These are phyloP conservation scores for Coniochaeta prunicola DNA, from an alignment of 2,329 filamentous ascomycete species.

Conservation along the genomic window DNA sequence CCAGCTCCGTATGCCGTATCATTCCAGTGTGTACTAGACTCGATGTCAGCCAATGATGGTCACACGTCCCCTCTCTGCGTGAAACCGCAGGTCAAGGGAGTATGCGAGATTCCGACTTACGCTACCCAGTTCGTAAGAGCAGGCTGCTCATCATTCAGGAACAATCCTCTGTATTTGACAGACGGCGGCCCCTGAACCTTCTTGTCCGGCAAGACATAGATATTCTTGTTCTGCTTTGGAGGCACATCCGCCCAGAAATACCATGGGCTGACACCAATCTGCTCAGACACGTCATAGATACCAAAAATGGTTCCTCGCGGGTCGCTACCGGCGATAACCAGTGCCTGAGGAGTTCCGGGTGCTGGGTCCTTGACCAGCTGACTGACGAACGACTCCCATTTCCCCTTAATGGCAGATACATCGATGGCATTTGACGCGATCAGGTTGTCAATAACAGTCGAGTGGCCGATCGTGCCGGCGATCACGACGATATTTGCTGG, in stretches of 20 bases:
- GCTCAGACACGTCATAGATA: conserved; percentile 63
- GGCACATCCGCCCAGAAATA: conserved; percentile 62
- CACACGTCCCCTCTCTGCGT: background rate
- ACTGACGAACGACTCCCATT: conserved; percentile 65
- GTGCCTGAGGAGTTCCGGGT: conserved; percentile 46
- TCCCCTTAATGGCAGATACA: conserved; percentile 46
- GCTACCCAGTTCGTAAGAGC: conserved; percentile 59
- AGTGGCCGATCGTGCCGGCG: conserved; percentile 60
- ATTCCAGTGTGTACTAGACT: conserved; percentile 24
- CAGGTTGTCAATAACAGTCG: conserved; percentile 52
- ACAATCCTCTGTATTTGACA: conserved; percentile 62
- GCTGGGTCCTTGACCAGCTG: conserved; percentile 50
- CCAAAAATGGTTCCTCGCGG: conserved; percentile 60
- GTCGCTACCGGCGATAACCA: conserved; percentile 64
- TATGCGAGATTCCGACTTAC: conserved; percentile 9
- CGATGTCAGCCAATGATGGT: background rate
- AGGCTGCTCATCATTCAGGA: conserved; percentile 65
- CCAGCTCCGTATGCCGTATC: conserved; percentile 38
- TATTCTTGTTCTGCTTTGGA: conserved; percentile 37
- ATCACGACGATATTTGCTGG: conserved; percentile 52
- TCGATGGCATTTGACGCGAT: conserved; percentile 49
- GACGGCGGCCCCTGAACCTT: conserved; percentile 53
- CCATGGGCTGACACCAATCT: conserved; percentile 67
- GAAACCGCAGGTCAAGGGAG: background rate
- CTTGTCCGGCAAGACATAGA: conserved; percentile 46